phyloP scores from a whole-genome alignment of 2,329 filamentous ascomycete genomes.

The Sphaerulina vaccinii region DNA sequence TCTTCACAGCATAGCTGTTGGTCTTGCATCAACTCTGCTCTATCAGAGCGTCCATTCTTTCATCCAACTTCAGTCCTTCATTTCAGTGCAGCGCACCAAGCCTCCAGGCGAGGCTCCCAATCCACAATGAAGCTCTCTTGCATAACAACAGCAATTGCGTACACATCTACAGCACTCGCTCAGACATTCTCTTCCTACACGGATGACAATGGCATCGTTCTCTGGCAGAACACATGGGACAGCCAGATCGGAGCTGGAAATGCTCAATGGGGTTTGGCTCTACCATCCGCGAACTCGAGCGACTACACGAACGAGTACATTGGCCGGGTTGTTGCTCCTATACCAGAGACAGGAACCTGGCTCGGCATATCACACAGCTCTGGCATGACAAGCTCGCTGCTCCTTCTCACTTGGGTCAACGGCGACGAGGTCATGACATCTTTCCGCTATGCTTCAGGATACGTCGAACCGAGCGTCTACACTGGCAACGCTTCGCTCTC shows the following conservation, averaged over 20 bases:
- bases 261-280: conserved; percentile 55
- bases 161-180: conserved; percentile 24
- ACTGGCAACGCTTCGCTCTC: conserved; percentile 62
- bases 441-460: conserved; percentile 59
- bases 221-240: conserved; percentile 51
- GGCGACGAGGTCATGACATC: conserved; percentile 56
- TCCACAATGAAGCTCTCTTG: conserved; percentile 29
- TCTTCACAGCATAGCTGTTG: not conserved
- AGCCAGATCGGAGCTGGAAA: conserved; percentile 45
- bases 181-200: conserved; percentile 32
- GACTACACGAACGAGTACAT: conserved; percentile 55
- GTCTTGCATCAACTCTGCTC: conserved; percentile 5
- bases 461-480: conserved; percentile 59
- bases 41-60: conserved; percentile 25
- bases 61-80: conserved; percentile 15
- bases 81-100: conserved; percentile 23
- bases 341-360: conserved; percentile 53
- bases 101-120: conserved; percentile 24
- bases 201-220: conserved; percentile 52
- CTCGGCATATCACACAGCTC: conserved; percentile 58
- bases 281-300: conserved; percentile 47
- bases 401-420: conserved; percentile 60
- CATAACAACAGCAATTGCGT: conserved; percentile 20
- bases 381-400: conserved; percentile 58
- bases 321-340: conserved; percentile 53